Percentiles rank a stretch among this genome's conserved stretches.
Evolutionary conservation across 192 early-diverging fungal species (phyloP).

Genomic region (Linnemannia elongata): DNA sequence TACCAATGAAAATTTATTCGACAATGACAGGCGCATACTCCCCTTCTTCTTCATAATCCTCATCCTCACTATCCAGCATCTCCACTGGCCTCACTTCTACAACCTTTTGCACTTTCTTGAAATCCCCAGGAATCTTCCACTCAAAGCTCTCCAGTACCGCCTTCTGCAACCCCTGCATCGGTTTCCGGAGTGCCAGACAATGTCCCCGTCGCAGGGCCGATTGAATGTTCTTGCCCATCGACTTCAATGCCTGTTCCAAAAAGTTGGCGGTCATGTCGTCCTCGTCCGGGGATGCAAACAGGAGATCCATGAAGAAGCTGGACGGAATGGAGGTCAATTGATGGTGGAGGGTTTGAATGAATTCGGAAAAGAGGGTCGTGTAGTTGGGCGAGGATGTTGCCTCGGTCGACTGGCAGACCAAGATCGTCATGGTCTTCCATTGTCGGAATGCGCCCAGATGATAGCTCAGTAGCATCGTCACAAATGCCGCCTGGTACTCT

Average conservation of each 20-base stretch:
- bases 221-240: conserved; percentile 46
- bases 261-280: conserved; percentile 44
- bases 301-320: conserved; percentile 49
- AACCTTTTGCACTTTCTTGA: conserved; percentile 51
- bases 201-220: conserved; percentile 61
- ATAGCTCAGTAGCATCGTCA: conserved; percentile 63
- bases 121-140: conserved; percentile 74
- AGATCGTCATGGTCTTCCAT: conserved; percentile 74
- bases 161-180: conserved; percentile 63
- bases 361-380: conserved; percentile 15
- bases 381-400: conserved; percentile 25
- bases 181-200: conserved; percentile 44
- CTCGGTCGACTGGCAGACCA: conserved; percentile 54
- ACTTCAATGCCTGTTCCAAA: conserved; percentile 43
- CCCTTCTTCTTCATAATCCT: conserved; percentile 72
- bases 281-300: conserved; percentile 39
- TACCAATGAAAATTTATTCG: conserved; percentile 35
- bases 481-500: conserved; percentile 82
- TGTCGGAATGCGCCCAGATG: conserved; percentile 57
- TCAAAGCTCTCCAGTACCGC: conserved; percentile 69
- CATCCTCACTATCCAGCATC: conserved; percentile 28
- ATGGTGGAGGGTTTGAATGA: conserved; percentile 34
- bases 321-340: conserved; percentile 45
- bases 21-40: conserved; percentile 82
- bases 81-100: conserved; percentile 34